Base-by-base conservation (phyloP, 495 filamentous ascomycete genomes). In the Talaromyces adpressus region DNA sequence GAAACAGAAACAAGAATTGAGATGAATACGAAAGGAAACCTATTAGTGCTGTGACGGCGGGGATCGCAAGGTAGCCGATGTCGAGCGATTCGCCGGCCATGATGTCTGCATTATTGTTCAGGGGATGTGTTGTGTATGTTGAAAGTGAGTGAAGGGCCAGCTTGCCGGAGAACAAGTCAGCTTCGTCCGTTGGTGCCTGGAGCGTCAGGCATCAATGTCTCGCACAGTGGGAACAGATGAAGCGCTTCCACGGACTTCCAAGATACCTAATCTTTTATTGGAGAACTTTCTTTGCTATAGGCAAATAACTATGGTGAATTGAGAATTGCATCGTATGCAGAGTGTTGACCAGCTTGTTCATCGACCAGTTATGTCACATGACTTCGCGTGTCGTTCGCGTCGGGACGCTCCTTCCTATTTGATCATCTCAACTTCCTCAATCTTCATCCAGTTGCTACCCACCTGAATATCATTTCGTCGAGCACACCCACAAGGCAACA, bases 11-110 rank as follows among this genome's bases (percentile, higher is more conserved):
- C 57, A 96, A 84, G 67, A 82, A 83, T 74, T 97, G 94, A 1
- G 93, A 92, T 18, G 82, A 82, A 80, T 93, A 97, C 36, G 89
- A 85, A 6, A 97, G 87, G 69, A 95, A 93, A 65, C 73, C 72
- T 66, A 96, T 91, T 32, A 96, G 77, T 0, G 68, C 53, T 22
- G 65, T 87, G 41, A 91, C 89, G n/a, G 76, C 79, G 18, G 89
- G 90, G 4, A 91, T 78, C 22, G 88, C 87, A 57, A 91, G 77
- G 47, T 72, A 66, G 1, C 68, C 69, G 56, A 76, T 70, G 59
- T 64, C 60, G 52, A 77, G 72, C 0, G 66, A 65, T 54, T 72
- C 65, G 23, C 67, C 34, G 12, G 64, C 54, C 71, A 74, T 74
- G 51, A 53, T 47, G 58, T 20, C 62, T 6, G 60, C 20, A n/a